Conservation (phyloP, 176 grass and related monocot genomes). For the Juncus effusus region DNA sequence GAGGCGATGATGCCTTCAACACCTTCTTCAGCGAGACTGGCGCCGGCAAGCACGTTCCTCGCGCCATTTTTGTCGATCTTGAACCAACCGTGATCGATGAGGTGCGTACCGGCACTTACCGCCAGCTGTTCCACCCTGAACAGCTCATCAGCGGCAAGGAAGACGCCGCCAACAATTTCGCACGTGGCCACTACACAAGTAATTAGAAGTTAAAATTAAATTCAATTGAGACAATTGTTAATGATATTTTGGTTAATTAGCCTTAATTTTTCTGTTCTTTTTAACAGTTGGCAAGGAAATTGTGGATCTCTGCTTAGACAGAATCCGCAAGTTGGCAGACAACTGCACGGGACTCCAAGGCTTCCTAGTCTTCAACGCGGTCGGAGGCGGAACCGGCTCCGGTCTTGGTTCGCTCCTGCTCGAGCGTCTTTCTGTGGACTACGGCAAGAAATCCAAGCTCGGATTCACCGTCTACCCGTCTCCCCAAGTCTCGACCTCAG, state of each 20-base stretch:
- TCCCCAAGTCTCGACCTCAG: constrained; percentile 74
- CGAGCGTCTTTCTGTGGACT: constrained; percentile 78
- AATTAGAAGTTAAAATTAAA: background rate
- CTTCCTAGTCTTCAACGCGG: constrained; percentile 86
- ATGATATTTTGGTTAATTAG: background rate
- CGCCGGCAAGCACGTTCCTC: constrained; percentile 70
- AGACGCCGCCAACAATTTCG: constrained; percentile 68
- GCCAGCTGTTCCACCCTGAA: constrained; percentile 76
- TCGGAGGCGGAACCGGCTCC: constrained; percentile 75
- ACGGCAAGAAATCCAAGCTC: constrained; percentile 79
- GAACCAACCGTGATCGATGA: constrained; percentile 85
- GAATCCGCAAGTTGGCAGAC: constrained; percentile 68
- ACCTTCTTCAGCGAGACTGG: constrained; percentile 80
- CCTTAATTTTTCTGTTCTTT: background rate
- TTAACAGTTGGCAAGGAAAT: constrained; percentile 81
- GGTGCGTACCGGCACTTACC: constrained; percentile 60
- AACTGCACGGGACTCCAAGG: constrained; percentile 83
- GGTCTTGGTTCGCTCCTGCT: constrained; percentile 77
- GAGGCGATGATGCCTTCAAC: constrained; percentile 63
- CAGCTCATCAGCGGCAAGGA: constrained; percentile 82
- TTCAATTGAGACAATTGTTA: too few species aligned
- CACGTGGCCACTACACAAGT: constrained; percentile 70
- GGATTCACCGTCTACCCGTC: constrained; percentile 87
- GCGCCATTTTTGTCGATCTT: constrained; percentile 74
- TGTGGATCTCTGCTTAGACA: constrained; percentile 67